Conservation (phyloP, 371 early-diverging fungal species). For the Syncephalastrum racemosum region DNA sequence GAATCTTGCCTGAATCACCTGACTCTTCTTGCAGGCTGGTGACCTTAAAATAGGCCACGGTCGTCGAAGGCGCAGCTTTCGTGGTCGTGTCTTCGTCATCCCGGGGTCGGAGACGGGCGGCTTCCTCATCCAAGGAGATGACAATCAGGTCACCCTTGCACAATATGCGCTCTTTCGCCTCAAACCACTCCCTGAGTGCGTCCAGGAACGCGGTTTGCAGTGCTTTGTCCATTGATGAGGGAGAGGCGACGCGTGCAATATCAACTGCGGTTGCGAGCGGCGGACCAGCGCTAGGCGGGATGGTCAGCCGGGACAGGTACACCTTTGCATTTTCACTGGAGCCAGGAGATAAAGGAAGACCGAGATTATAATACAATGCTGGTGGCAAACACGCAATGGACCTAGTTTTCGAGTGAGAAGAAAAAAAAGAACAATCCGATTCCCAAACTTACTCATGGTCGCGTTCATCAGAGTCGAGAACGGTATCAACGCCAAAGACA, state of each 20-base stretch:
- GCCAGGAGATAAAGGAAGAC: conserved; percentile 42
- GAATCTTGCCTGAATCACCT: conserved; percentile 12
- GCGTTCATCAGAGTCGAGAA: conserved; percentile 6
- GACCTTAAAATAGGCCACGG: conserved; percentile 59
- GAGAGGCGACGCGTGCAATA: conserved; percentile 77
- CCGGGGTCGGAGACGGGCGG: conserved; percentile 20
- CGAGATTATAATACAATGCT: conserved; percentile 61
- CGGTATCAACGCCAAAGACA: conserved; percentile 35
- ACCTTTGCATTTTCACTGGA: conserved; percentile 19
- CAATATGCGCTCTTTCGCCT: conserved; percentile 65
- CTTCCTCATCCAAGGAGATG: conserved; percentile 62
- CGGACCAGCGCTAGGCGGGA: conserved; percentile 47
- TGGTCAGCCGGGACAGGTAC: conserved; percentile 32
- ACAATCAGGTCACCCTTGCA: conserved; percentile 75
- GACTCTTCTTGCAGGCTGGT: conserved; percentile 32
- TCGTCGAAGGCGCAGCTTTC: conserved; percentile 27
- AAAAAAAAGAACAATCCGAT: conserved; percentile 20
- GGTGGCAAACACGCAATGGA: conserved; percentile 53
- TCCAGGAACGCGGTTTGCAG: conserved; percentile 63
- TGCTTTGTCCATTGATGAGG: conserved; percentile 68
- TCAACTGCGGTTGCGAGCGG: conserved; percentile 65
- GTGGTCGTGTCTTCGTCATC: conserved; percentile 3
- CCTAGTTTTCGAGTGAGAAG: conserved; percentile 13
- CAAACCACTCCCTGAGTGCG: conserved; percentile 70
- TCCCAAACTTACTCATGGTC: conserved; percentile 12